Evolutionary conservation across 208 protist species (phyloP), one percentile per base, ranked within the genome.

Genomic region (Wallacemonas sp.): DNA sequence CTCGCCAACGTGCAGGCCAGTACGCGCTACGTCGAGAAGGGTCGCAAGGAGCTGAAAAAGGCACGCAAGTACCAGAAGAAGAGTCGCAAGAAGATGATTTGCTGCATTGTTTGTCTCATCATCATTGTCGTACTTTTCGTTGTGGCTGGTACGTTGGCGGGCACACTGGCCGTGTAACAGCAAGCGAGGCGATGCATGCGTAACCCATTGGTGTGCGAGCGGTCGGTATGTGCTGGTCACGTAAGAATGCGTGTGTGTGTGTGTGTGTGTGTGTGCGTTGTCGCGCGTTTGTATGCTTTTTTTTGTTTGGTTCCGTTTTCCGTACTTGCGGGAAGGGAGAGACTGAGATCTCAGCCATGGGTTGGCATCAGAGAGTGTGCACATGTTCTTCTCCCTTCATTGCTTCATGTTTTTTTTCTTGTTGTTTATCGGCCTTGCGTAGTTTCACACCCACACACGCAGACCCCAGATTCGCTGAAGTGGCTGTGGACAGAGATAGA

Each of bases 41-140:
- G 85, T 1, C 73, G 80, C 1, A 68, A 62, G 24, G 85, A 94
- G 63, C 66, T 95, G 42, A 83, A 85, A 59, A 85, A 91, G 55
- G 85, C 82, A 4, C 76, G 81, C 13, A 85, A 91, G 71, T 92
- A 90, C 61, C 73, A 90, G 59, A 91, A 91, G 73, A 79, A 78
- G 48, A 83, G 82, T 58, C 58, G 84, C 17, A 85, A 89, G 57
- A 95, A 92, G 67, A 62, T 92, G 30, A 81, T 85, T 54, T 91
- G 80, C 52, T 9, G 91, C 34, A 63, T 95, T 27, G 48, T 83
- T 6, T 68, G 73, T 41, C 46, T 71, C 1, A 53, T 71, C 10
- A 63, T 79, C 36, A 71, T 90, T 22, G 45, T 92, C 27, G 63
- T 71, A 1, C 52, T 91, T 9, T 79, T 91, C 38, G 53, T 91